These are phyloP conservation scores for Coemansia sp. DNA, from an alignment of 192 early-diverging fungal species.

Conservation along the genomic window DNA sequence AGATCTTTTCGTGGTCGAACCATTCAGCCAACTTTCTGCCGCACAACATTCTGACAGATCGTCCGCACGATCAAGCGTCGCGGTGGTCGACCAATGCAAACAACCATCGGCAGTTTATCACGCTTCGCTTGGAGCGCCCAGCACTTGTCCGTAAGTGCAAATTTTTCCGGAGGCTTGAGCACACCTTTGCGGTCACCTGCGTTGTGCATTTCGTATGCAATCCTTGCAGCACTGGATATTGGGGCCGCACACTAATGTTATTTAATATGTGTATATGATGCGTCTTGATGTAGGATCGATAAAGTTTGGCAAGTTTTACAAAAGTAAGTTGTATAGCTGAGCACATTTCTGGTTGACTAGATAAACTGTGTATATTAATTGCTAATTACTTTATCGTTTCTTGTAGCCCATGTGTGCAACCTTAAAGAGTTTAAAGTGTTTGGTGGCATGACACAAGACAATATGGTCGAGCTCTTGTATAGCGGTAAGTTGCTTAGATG, in stretches of 20 bases:
- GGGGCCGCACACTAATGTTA: no score
- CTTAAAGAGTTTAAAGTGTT: slow-evolving; percentile 95
- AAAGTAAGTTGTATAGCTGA: slow-evolving; percentile 59
- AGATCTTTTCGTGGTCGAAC: slow-evolving; percentile 74
- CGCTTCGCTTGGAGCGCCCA: slow-evolving; percentile 82
- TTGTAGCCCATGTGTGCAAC: slow-evolving; percentile 84
- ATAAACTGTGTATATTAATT: neutral
- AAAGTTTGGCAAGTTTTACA: slow-evolving; percentile 92
- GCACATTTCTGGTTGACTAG: neutral
- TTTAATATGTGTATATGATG: no score
- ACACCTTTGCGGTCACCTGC: no score
- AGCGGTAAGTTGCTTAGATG: slow-evolving; percentile 49
- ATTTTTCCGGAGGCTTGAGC: neutral
- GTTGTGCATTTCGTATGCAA: no score
- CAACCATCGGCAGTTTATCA: slow-evolving; percentile 90
- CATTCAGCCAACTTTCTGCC: slow-evolving; percentile 85
- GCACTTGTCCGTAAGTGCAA: slow-evolving; percentile 74
- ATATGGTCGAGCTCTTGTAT: slow-evolving; percentile 86
- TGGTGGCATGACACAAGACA: slow-evolving; percentile 77
- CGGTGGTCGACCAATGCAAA: slow-evolving; percentile 86
- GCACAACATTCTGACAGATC: slow-evolving; percentile 76
- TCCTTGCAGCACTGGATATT: no score
- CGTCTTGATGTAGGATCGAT: slow-evolving; percentile 55
- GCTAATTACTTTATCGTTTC: neutral
- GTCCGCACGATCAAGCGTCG: slow-evolving; percentile 84